Conservation (phyloP, 495 filamentous ascomycete genomes). For the Aspergillus diversus region DNA sequence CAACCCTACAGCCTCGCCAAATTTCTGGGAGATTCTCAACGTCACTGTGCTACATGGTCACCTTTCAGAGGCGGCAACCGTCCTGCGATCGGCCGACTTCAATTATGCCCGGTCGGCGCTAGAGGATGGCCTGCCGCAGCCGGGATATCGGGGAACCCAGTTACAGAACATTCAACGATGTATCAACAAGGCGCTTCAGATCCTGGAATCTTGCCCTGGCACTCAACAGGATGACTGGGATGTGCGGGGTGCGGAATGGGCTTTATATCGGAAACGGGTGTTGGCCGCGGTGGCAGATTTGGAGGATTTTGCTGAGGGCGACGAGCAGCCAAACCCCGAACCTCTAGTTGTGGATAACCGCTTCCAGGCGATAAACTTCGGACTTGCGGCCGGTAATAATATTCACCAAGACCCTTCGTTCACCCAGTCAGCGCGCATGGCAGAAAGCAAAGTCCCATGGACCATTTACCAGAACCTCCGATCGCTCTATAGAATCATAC, state of each 20-base stretch:
- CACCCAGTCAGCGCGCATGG: conserved; percentile 68
- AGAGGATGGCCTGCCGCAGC: conserved; percentile 59
- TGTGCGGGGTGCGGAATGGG: conserved; percentile 74
- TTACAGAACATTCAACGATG: conserved; percentile 73
- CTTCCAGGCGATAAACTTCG: conserved; percentile 59
- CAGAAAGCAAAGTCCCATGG: conserved; percentile 84
- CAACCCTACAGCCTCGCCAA: conserved; percentile 69
- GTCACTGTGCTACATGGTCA: conserved; percentile 70
- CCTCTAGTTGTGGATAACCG: conserved; percentile 37
- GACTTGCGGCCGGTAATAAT: conserved; percentile 40
- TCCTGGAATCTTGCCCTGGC: conserved; percentile 73
- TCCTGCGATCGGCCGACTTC: conserved; percentile 76
- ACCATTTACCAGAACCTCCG: conserved; percentile 79
- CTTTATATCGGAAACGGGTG: conserved; percentile 71
- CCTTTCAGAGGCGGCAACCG: conserved; percentile 59
- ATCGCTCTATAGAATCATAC: conserved; percentile 72
- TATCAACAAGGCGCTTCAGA: conserved; percentile 62
- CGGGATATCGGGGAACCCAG: conserved; percentile 70
- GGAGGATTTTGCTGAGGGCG: conserved; percentile 73
- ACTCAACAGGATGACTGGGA: conserved; percentile 70
- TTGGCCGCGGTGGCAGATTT: conserved; percentile 67
- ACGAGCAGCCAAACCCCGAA: conserved; percentile 44
- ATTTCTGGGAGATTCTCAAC: conserved; percentile 81
- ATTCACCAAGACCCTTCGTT: conserved; percentile 40
- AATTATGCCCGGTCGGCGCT: conserved; percentile 63